Evolutionary conservation across 208 protist species (phyloP).

Genomic region (Zelonia costaricensis): DNA sequence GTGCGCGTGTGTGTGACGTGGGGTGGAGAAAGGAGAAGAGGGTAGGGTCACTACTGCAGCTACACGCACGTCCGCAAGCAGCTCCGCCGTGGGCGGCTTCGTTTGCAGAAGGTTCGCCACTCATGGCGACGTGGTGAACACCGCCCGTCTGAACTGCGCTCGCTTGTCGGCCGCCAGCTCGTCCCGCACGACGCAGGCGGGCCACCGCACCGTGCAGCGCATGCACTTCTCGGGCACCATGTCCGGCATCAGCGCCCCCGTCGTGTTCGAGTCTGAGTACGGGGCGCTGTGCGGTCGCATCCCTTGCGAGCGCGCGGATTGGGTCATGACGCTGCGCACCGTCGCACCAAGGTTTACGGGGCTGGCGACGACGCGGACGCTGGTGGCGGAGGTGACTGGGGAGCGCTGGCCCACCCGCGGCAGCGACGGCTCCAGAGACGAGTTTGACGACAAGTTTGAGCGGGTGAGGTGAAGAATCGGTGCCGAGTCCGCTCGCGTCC

Average conservation of each 20-base stretch:
- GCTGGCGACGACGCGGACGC: not conserved
- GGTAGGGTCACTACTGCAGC: too few species aligned
- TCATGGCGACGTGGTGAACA: not conserved
- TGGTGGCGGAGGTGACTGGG: not conserved
- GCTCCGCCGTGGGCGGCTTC: not conserved
- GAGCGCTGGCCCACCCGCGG: not conserved
- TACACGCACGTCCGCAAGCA: too few species aligned
- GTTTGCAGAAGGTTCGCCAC: not conserved
- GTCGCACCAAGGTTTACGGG: not conserved
- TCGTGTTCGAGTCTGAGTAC: too few species aligned
- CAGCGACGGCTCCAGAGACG: too few species aligned
- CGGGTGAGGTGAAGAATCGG: too few species aligned
- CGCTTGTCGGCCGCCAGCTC: slow-evolving; percentile 2
- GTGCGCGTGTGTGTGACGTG: too few species aligned
- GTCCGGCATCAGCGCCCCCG: not conserved
- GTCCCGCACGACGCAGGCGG: slow-evolving; percentile 1
- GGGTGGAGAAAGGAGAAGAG: too few species aligned
- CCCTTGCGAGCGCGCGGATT: too few species aligned
- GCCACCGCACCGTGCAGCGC: slow-evolving; percentile 1
- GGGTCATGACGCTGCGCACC: too few species aligned
- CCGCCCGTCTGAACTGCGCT: not conserved
- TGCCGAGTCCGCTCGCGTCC: too few species aligned
- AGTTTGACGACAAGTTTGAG: too few species aligned
- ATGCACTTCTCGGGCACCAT: not conserved
- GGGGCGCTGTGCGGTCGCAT: too few species aligned